Base-by-base conservation (phyloP, 1,284 basidiomycete species). In the Ceratobasidium papillatum region DNA sequence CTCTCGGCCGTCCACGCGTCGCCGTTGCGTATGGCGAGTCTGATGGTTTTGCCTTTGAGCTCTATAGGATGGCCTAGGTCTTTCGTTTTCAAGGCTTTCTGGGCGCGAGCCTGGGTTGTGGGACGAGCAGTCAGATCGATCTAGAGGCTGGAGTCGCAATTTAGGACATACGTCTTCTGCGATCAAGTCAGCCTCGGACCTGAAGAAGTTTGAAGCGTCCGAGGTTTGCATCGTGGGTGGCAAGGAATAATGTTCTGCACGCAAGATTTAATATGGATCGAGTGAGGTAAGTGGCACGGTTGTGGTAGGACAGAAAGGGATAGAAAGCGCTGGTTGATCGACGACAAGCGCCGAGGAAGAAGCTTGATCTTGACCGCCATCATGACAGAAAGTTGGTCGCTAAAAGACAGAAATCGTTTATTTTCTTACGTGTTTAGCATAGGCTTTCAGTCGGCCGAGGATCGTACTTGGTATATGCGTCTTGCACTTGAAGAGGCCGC, bases 1-100 rank as follows among this genome's bases (percentile, higher is more conserved):
- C 91, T 95, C 81, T 96, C 95, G 25, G 93, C 95, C 59, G 94
- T 89, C 92, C 93, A 98, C 0, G 88, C 93, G 30, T 88, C 83
- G 36, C 87, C 86, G 3, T 85, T 90, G 41, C 86, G 83, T 47
- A 98, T 82, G 34, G 88, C 82, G 3, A 97, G 83, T 47, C 87
- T 88, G 43, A 98, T 83, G 0, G 94, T 89, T 79, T 92, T 94
- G 58, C 91, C 92, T 12, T 85, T 81, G 27, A 96, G 85, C 73
- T 90, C 84, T 75, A 97, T 90, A 0, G 96, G 94, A 36, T 87
- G 84, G 0, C 95, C 95, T 17, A 93, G 82, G 9, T 87, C 82
- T 79, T 92, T 92, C 49, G 86, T 90, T 69, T 87, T 86, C 78
- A 89, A 85, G n/a, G 93, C 85, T 81, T 96, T 96, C 78, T 86